Conservation (phyloP, 23 red algal genomes). For the Pyropia yezoensis region DNA sequence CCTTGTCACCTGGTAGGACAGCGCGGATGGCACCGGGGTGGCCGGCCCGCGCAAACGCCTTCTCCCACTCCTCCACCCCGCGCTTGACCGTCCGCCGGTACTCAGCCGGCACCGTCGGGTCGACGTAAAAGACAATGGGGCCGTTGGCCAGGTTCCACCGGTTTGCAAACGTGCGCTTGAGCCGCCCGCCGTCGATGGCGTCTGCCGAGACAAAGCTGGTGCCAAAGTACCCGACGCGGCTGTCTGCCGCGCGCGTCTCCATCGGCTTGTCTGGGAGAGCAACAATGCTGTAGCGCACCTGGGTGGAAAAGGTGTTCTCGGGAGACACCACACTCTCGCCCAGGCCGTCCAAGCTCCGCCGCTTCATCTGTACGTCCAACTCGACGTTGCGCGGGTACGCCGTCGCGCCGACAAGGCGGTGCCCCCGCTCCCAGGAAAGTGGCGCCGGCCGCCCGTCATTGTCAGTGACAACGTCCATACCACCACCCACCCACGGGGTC, state of each 20-base stretch:
- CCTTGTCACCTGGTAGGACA: slow-evolving; percentile 13
- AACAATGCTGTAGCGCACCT: neutral
- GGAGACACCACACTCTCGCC: neutral
- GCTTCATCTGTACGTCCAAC: slow-evolving; percentile 1
- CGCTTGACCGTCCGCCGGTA: neutral
- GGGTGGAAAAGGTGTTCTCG: too few species aligned
- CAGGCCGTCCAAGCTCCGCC: neutral
- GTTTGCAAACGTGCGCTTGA: neutral
- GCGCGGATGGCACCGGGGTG: slow-evolving; percentile 1
- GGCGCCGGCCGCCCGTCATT: neutral
- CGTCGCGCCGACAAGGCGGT: too few species aligned
- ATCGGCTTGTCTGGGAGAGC: slow-evolving; percentile 7
- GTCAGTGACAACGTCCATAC: neutral
- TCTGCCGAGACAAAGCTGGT: slow-evolving; percentile 5
- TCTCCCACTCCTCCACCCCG: slow-evolving; percentile 12
- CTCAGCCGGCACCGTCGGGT: slow-evolving; percentile 7
- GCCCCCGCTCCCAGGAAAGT: too few species aligned
- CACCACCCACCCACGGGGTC: neutral
- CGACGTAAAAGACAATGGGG: neutral
- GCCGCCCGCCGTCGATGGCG: neutral
- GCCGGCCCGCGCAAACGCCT: slow-evolving; percentile 7
- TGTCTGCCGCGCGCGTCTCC: slow-evolving; percentile 2
- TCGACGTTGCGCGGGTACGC: too few species aligned
- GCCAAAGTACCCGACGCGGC: slow-evolving; percentile 20
- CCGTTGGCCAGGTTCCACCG: slow-evolving; percentile 5